Percentiles rank a stretch among this genome's conserved stretches.
Evolutionary conservation across 139 green algal species (phyloP).

Genomic region (Chlamydomonas schloesseri): DNA sequence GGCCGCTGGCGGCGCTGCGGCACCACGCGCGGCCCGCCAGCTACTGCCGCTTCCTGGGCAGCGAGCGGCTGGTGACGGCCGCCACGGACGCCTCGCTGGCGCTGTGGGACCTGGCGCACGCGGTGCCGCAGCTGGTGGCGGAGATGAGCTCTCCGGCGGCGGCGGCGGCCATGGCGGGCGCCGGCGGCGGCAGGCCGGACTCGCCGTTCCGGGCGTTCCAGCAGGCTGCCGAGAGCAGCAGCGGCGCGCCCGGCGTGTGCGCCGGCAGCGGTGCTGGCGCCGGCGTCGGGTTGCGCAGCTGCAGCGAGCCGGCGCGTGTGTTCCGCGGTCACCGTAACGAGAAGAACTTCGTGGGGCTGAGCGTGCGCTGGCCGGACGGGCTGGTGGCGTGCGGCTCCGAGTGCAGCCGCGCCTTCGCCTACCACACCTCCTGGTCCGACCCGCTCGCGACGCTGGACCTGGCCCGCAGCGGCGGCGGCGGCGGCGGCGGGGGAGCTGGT

Average conservation of each 20-base stretch:
- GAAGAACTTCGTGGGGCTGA: slow-evolving; percentile 97
- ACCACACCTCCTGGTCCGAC: slow-evolving; percentile 54
- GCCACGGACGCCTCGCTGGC: slow-evolving; percentile 89
- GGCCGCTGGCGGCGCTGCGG: slow-evolving; percentile 60
- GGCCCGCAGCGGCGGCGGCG: neutral
- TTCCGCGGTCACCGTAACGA: slow-evolving; percentile 90
- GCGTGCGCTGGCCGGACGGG: slow-evolving; percentile 71
- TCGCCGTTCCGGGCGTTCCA: neutral
- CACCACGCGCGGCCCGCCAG: slow-evolving; percentile 79
- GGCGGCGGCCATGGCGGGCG: no score
- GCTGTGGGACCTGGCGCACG: slow-evolving; percentile 68
- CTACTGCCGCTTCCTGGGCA: slow-evolving; percentile 87
- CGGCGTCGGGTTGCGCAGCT: neutral
- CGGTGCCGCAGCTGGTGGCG: neutral
- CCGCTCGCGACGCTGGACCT: slow-evolving; percentile 43
- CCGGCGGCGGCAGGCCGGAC: no score
- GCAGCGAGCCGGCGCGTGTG: slow-evolving; percentile 45
- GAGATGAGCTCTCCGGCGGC: neutral
- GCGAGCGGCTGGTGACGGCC: slow-evolving; percentile 76
- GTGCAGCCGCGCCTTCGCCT: slow-evolving; percentile 53
- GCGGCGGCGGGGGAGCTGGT: neutral
- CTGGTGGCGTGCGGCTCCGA: slow-evolving; percentile 91
- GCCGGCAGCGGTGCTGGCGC: no score
- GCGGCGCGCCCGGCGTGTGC: no score
- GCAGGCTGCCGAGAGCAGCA: no score